phyloP scores from a whole-genome alignment of 2,329 filamentous ascomycete genomes.

The Penicillium sp. region DNA sequence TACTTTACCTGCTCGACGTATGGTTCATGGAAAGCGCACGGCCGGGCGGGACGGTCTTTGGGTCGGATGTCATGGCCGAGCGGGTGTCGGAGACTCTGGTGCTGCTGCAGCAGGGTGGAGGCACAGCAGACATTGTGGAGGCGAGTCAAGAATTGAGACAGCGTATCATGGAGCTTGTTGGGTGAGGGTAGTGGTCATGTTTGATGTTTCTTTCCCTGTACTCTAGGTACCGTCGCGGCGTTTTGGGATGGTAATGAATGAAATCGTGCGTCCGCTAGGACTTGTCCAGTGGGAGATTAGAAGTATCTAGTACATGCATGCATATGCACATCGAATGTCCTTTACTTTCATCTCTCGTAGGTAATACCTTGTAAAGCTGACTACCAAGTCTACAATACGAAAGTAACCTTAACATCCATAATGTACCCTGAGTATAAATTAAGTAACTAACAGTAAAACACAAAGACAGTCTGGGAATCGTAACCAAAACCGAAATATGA shows the following conservation, averaged over 20 bases:
- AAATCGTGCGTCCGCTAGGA: background rate
- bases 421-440: too few relatives aligned
- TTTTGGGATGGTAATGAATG: slow-evolving; percentile 1
- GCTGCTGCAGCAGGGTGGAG: slow-evolving; percentile 40
- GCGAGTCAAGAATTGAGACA: slow-evolving; percentile 35
- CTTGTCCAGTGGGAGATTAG: background rate
- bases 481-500: too few relatives aligned
- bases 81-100: slow-evolving; percentile 44
- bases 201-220: slow-evolving; percentile 5
- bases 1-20: slow-evolving; percentile 55
- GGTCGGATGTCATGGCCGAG: slow-evolving; percentile 54
- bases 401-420: too few relatives aligned
- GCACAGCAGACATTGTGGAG: slow-evolving; percentile 7
- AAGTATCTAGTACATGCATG: background rate
- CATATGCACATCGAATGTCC: too few relatives aligned
- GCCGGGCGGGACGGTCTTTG: slow-evolving; percentile 53
- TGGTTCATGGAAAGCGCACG: slow-evolving; percentile 58
- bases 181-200: slow-evolving; percentile 21
- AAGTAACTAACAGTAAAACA: too few relatives aligned
- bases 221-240: background rate
- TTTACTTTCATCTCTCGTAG: too few relatives aligned
- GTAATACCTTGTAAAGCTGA: too few relatives aligned
- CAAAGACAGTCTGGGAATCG: too few relatives aligned
- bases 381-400: too few relatives aligned
- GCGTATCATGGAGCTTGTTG: slow-evolving; percentile 39